Conservation (phyloP, 108 stramenopile species). For the Nitzschia inconspicua region DNA sequence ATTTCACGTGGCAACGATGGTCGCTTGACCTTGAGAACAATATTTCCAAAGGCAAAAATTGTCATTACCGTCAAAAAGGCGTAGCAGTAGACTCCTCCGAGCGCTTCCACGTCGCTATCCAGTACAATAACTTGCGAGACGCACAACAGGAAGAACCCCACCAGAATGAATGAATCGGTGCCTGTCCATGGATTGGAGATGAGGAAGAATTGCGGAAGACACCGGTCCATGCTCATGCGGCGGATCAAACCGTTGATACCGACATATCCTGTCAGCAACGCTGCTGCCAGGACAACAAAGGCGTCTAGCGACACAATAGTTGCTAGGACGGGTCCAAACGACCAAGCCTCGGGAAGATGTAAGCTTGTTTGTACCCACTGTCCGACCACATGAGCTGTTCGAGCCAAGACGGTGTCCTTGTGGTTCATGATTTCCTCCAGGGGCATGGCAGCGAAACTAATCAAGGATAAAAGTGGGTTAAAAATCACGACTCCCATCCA, state of each 20-base stretch:
- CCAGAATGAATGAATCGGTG: conserved; percentile 51
- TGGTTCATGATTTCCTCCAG: conserved; percentile 39
- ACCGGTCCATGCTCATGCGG: conserved; percentile 68
- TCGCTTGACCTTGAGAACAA: conserved; percentile 64
- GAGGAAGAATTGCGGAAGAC: conserved; percentile 63
- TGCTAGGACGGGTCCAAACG: conserved; percentile 18
- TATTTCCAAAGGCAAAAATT: conserved; percentile 62
- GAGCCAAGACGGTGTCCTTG: conserved; percentile 52
- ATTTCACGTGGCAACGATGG: conserved; percentile 53
- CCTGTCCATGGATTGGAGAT: conserved; percentile 49
- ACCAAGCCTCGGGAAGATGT: conserved; percentile 16
- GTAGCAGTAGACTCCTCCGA: conserved; percentile 61
- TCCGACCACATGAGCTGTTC: conserved; percentile 54
- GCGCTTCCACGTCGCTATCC: conserved; percentile 49
- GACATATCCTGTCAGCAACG: conserved; percentile 64
- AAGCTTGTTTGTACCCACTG: conserved; percentile 34
- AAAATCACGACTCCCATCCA: conserved; percentile 54
- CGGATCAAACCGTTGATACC: conserved; percentile 63
- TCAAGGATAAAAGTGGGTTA: conserved; percentile 56
- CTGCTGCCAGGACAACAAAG: conserved; percentile 64
- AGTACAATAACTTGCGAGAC: conserved; percentile 41
- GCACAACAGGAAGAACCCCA: conserved; percentile 57
- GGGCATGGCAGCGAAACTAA: conserved; percentile 52
- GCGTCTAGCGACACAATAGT: conserved; percentile 49
- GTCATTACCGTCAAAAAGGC: conserved; percentile 62